Evolutionary conservation across 768 basidiomycete genomes (phyloP).

Genomic region (Termitomyces sp.): DNA sequence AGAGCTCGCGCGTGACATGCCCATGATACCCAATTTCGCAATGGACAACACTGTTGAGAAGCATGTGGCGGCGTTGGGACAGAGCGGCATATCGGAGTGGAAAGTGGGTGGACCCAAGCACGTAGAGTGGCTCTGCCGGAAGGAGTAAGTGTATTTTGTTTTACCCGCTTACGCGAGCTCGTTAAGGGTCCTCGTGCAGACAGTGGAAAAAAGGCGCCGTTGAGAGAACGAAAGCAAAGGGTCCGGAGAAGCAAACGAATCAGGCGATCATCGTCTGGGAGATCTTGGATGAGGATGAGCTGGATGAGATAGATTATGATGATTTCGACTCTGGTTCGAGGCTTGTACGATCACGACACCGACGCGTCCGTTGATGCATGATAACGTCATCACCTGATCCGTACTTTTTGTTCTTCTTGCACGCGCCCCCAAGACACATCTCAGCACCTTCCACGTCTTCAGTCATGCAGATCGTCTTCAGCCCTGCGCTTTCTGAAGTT

Average conservation of each 20-base stretch:
- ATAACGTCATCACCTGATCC: constrained; percentile 8
- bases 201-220: constrained; percentile 26
- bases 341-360: constrained; percentile 1
- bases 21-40: constrained; percentile 61
- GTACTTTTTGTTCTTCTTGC: background rate
- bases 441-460: background rate
- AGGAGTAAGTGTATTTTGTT: constrained; percentile 36
- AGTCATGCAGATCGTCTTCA: constrained; percentile 32
- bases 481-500: constrained; percentile 30
- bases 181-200: constrained; percentile 21
- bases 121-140: constrained; percentile 47
- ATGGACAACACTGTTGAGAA: constrained; percentile 57
- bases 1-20: constrained; percentile 27
- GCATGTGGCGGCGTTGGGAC: constrained; percentile 45
- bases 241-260: background rate
- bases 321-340: background rate
- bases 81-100: constrained; percentile 48
- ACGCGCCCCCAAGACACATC: background rate
- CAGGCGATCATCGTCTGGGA: constrained; percentile 1
- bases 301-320: background rate
- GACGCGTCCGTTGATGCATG: background rate
- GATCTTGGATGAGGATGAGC: constrained; percentile 1
- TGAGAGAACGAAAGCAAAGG: constrained; percentile 17
- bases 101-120: constrained; percentile 36
- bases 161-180: background rate